These are phyloP conservation scores for Leccinum arenicola DNA, from an alignment of 768 basidiomycete species.

Conservation along the genomic window DNA sequence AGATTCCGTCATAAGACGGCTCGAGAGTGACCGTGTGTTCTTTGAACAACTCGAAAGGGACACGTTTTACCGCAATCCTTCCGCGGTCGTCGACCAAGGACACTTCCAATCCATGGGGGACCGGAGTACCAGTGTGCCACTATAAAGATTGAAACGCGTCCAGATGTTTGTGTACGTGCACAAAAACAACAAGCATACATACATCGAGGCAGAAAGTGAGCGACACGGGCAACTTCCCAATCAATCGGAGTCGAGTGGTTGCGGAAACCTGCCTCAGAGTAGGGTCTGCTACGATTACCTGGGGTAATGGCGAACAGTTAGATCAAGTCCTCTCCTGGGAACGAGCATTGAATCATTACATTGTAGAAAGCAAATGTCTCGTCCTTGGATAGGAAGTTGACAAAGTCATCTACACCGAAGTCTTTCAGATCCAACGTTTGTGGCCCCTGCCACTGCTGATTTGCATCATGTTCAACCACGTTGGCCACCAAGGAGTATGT, in stretches of 20 bases:
- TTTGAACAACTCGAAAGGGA: too few relatives aligned
- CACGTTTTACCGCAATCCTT: too few relatives aligned
- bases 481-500: conserved; percentile 9
- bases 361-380: conserved; percentile 3
- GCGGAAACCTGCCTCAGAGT: conserved; percentile 5
- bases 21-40: too few relatives aligned
- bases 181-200: neutral
- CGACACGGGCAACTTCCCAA: neutral
- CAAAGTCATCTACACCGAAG: neutral
- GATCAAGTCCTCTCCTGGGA: neutral
- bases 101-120: too few relatives aligned
- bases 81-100: too few relatives aligned
- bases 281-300: conserved; percentile 13
- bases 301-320: neutral
- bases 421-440: neutral
- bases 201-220: conserved; percentile 3
- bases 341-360: neutral
- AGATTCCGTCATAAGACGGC: too few relatives aligned
- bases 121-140: too few relatives aligned
- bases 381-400: neutral
- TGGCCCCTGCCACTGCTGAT: neutral
- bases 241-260: conserved; percentile 10
- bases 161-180: too few relatives aligned
- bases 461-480: neutral
- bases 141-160: too few relatives aligned